Evolutionary conservation across 1,284 basidiomycete species (phyloP).

Genomic region (Rhizopogon hawkerae): DNA sequence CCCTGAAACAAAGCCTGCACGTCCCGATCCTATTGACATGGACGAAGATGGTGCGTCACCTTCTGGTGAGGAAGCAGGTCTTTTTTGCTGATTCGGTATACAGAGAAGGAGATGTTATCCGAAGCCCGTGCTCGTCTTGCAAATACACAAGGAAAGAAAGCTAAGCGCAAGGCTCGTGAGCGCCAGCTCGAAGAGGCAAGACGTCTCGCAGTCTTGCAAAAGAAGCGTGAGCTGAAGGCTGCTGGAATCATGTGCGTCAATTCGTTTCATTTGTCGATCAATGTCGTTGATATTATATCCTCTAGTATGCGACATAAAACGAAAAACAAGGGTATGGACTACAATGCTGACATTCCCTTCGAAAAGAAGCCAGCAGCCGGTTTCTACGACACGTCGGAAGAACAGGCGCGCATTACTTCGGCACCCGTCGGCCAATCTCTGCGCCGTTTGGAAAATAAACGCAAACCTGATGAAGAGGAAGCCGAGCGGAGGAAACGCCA

Average conservation of each 20-base stretch:
- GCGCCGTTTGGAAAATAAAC: slow-evolving; percentile 83
- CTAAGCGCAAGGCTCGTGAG: slow-evolving; percentile 96
- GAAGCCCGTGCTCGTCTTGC: slow-evolving; percentile 97
- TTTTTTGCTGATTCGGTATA: slow-evolving; percentile 6
- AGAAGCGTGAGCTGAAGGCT: slow-evolving; percentile 95
- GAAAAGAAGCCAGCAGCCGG: slow-evolving; percentile 94
- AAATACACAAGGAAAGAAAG: slow-evolving; percentile 99
- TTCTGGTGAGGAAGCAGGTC: neutral
- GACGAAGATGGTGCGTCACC: slow-evolving; percentile 83
- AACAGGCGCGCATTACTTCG: slow-evolving; percentile 79
- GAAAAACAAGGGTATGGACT: slow-evolving; percentile 98
- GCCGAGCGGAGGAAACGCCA: slow-evolving; percentile 81
- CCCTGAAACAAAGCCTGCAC: slow-evolving; percentile 95
- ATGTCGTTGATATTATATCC: slow-evolving; percentile 1
- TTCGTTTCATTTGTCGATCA: slow-evolving; percentile 1
- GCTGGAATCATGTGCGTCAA: slow-evolving; percentile 86
- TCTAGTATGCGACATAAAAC: slow-evolving; percentile 75
- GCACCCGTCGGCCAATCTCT: slow-evolving; percentile 92
- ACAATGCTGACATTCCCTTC: slow-evolving; percentile 98
- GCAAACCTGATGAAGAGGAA: slow-evolving; percentile 86
- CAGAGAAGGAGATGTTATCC: slow-evolving; percentile 99
- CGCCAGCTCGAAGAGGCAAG: slow-evolving; percentile 94
- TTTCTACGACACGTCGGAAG: slow-evolving; percentile 96
- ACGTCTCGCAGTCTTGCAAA: slow-evolving; percentile 90
- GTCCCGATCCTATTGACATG: slow-evolving; percentile 99